Conservation (phyloP, 2,329 filamentous ascomycete genomes). For the Sporothrix dimorphospora region DNA sequence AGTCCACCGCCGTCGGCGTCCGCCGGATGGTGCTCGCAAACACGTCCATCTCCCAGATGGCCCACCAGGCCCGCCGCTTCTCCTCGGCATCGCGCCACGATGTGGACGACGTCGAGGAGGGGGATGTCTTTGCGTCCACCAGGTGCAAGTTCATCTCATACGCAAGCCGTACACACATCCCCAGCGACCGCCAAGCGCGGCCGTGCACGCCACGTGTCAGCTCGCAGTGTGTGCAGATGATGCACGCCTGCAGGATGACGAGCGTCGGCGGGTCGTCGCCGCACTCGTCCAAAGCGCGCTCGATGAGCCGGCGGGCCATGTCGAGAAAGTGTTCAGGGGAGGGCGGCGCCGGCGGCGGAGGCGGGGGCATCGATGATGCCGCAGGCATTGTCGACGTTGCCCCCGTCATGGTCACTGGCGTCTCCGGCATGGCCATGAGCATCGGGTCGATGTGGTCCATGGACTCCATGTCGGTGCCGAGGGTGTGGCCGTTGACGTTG, state of each 20-base stretch:
- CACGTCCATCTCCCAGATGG: constrained; percentile 27
- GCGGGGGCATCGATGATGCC: neutral
- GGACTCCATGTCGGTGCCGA: neutral
- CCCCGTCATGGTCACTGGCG: neutral
- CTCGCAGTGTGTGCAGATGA: constrained; percentile 25
- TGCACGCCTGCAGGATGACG: constrained; percentile 20
- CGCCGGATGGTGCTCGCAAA: constrained; percentile 25
- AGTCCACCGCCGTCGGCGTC: constrained; percentile 24
- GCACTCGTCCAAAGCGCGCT: constrained; percentile 17
- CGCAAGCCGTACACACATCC: constrained; percentile 21
- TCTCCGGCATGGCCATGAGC: neutral
- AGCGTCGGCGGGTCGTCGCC: constrained; percentile 27
- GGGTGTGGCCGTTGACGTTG: neutral
- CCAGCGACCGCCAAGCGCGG: constrained; percentile 25
- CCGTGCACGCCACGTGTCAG: constrained; percentile 19
- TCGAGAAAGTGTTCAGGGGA: constrained; percentile 4
- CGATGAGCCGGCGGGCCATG: constrained; percentile 17
- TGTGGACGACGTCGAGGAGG: neutral
- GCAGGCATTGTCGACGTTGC: neutral
- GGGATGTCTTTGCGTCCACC: neutral
- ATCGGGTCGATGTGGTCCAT: neutral
- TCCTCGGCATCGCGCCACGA: constrained; percentile 23
- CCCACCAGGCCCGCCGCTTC: constrained; percentile 21
- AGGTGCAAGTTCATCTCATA: constrained; percentile 28
- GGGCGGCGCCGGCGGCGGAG: neutral